Evolutionary conservation across 2,329 filamentous ascomycete species (phyloP).

Genomic region (Fonsecaea erecta): DNA sequence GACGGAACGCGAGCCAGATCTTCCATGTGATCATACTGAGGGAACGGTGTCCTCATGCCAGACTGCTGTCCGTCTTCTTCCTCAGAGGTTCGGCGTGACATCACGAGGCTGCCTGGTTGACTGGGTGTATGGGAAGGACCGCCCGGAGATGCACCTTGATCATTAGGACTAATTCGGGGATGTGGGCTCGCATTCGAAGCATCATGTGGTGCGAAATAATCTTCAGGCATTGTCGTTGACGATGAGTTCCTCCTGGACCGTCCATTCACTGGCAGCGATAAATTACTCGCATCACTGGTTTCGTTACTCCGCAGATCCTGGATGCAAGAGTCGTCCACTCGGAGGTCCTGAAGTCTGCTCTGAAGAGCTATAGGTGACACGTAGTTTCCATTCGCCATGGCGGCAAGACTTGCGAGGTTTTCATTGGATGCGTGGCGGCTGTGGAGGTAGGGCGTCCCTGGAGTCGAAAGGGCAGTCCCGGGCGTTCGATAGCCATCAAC

Average conservation of each 20-base stretch:
- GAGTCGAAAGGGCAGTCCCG: conserved; percentile 64
- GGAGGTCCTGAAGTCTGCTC: conserved; percentile 65
- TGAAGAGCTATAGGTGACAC: conserved; percentile 70
- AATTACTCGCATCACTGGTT: conserved; percentile 17
- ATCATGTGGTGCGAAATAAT: conserved; percentile 24
- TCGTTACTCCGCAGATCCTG: conserved; percentile 13
- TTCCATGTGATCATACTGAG: conserved; percentile 61
- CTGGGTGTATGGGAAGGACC: conserved; percentile 19
- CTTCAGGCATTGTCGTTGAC: conserved; percentile 14
- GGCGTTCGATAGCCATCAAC: conserved; percentile 88
- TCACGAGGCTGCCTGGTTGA: conserved; percentile 32
- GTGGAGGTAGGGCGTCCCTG: conserved; percentile 76
- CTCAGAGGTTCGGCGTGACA: conserved; percentile 54
- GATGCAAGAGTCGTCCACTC: conserved; percentile 41
- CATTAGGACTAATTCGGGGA: conserved; percentile 26
- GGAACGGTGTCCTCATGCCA: conserved; percentile 49
- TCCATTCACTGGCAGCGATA: conserved; percentile 2
- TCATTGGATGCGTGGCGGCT: conserved; percentile 77
- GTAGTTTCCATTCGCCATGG: conserved; percentile 57
- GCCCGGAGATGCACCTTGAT: conserved; percentile 14
- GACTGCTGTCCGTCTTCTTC: conserved; percentile 49
- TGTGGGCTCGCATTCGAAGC: conserved; percentile 9
- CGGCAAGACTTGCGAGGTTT: conserved; percentile 69
- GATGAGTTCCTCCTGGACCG: conserved; percentile 30
- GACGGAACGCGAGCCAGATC: conserved; percentile 75